These are phyloP conservation scores for Erythrobasidium hasegawianum DNA, from an alignment of 1,284 basidiomycete species.

Conservation along the genomic window DNA sequence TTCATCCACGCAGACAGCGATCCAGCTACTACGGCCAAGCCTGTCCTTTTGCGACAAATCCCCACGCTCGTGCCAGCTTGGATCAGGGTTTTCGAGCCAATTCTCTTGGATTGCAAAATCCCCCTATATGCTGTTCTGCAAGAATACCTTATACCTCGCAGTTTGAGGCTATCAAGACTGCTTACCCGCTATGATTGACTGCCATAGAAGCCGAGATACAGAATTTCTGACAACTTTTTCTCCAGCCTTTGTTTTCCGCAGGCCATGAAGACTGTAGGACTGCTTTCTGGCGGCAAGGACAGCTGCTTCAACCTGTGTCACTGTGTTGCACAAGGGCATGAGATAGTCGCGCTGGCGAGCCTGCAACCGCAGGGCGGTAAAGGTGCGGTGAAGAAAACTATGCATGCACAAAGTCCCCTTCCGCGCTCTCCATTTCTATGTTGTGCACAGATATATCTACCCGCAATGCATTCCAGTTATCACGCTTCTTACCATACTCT, in stretches of 20 bases:
- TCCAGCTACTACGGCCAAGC: too few relatives aligned
- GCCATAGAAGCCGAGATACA: conserved; percentile 34
- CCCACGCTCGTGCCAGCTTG: background rate
- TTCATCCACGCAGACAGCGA: too few relatives aligned
- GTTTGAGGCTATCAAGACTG: conserved; percentile 36
- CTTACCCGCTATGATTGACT: conserved; percentile 29
- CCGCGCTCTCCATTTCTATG: background rate
- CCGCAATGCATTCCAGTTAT: too few relatives aligned
- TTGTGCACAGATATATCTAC: background rate
- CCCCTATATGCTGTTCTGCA: conserved; percentile 8
- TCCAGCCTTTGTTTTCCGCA: background rate
- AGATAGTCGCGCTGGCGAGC: conserved; percentile 83
- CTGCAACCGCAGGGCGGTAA: conserved; percentile 76
- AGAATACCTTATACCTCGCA: conserved; percentile 27
- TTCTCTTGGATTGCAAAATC: too few relatives aligned
- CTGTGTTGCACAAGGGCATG: conserved; percentile 79
- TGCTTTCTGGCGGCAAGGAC: conserved; percentile 97
- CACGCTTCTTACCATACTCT: background rate
- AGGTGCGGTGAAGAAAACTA: conserved; percentile 59
- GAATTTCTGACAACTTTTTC: conserved; percentile 9
- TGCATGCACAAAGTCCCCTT: too few relatives aligned
- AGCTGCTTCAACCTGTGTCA: conserved; percentile 94
- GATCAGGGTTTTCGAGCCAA: too few relatives aligned
- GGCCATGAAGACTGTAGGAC: conserved; percentile 84
- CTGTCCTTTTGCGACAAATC: too few relatives aligned